Percentiles rank a stretch among this genome's conserved stretches.
Evolutionary conservation across 345 rosid species (phyloP).

Genomic region (Salix dunnii): DNA sequence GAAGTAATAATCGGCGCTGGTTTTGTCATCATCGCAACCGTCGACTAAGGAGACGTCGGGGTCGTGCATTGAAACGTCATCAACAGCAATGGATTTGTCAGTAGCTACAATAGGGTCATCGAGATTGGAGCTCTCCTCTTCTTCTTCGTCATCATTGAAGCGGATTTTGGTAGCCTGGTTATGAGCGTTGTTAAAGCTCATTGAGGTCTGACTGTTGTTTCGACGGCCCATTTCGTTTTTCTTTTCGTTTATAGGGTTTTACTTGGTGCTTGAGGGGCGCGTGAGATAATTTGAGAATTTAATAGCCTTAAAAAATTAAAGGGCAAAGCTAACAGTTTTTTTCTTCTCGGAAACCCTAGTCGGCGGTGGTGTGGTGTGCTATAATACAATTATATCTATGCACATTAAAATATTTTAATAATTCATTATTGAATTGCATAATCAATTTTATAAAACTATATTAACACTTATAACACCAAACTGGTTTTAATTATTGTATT

Average conservation of each 20-base stretch:
- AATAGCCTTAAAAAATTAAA: too few relatives aligned
- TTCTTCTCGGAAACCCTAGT: too few relatives aligned
- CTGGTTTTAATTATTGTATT: too few relatives aligned
- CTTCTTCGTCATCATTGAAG: neutral
- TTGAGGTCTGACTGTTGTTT: neutral
- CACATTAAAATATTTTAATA: too few relatives aligned
- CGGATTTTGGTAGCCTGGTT: neutral
- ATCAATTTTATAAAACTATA: too few relatives aligned
- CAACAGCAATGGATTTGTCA: constrained; percentile 29
- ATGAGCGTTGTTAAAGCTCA: neutral
- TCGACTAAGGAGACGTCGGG: constrained; percentile 35
- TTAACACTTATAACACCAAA: too few relatives aligned
- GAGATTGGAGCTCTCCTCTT: constrained; percentile 31
- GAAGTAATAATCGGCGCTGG: constrained; percentile 98
- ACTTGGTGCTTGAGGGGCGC: neutral
- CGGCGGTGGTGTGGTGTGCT: too few relatives aligned
- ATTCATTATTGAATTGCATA: too few relatives aligned
- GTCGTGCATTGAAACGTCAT: constrained; percentile 54
- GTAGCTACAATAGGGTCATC: constrained; percentile 29
- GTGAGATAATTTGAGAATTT: too few relatives aligned
- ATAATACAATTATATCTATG: too few relatives aligned
- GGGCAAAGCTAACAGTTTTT: too few relatives aligned
- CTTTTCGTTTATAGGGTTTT: neutral
- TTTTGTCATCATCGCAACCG: constrained; percentile 52
- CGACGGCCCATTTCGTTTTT: neutral